phyloP scores from a whole-genome alignment of 441 rosid genomes.

The Aleurites moluccanus region DNA sequence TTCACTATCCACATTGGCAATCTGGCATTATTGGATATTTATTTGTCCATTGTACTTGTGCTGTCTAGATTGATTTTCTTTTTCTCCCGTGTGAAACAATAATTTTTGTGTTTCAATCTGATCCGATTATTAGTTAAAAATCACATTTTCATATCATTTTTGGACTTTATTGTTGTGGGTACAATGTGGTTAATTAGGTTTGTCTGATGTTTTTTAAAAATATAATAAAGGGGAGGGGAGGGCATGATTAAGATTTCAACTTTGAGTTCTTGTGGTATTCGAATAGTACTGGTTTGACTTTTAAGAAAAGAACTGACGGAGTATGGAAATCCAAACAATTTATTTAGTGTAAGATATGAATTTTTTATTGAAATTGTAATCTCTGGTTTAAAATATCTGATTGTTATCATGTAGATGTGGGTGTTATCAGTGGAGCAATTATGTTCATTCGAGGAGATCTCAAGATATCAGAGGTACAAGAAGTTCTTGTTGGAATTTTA shows the following conservation, averaged over 20 bases:
- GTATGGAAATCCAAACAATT: too few relatives aligned
- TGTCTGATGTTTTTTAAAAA: conserved; percentile 3
- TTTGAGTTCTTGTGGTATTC: neutral
- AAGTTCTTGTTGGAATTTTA: conserved; percentile 73
- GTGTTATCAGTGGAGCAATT: conserved; percentile 95
- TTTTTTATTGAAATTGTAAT: neutral
- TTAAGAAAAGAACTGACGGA: too few relatives aligned
- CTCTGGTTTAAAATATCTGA: conserved; percentile 9
- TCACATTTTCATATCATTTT: neutral
- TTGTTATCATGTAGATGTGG: conserved; percentile 60
- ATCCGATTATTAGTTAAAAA: neutral
- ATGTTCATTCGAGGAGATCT: conserved; percentile 82
- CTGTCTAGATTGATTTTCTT: neutral
- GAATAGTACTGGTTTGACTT: neutral
- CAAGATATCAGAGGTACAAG: conserved; percentile 65
- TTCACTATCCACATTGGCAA: neutral
- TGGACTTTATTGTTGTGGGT: neutral
- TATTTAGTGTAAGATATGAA: neutral
- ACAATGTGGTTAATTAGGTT: neutral
- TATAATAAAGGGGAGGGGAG: neutral
- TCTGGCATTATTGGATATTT: neutral
- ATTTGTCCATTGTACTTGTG: too few relatives aligned
- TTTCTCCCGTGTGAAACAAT: neutral
- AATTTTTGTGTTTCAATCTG: neutral
- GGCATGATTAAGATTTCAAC: neutral